Conservation (phyloP, 2,329 filamentous ascomycete genomes). For the Massarina eburnea region DNA sequence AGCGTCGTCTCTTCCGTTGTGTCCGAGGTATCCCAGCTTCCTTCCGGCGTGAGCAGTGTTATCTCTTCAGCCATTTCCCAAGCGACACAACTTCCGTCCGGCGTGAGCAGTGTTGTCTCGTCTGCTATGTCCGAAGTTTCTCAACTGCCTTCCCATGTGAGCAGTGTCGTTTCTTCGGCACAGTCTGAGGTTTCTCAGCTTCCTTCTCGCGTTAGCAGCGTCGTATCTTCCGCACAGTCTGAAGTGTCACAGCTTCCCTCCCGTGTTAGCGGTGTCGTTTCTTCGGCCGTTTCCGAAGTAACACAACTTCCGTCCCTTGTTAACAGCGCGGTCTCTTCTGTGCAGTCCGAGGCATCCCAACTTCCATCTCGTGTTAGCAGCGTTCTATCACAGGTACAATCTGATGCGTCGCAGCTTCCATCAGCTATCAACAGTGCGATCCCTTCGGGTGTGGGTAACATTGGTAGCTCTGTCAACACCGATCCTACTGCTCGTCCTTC, state of each 20-base stretch:
- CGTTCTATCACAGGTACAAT: constrained; percentile 3
- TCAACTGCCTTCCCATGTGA: not conserved
- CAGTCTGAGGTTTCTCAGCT: not conserved
- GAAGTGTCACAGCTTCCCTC: not conserved
- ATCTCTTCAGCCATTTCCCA: constrained; percentile 1
- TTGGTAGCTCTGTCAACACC: not conserved
- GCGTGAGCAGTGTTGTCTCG: not conserved
- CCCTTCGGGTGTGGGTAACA: constrained; percentile 1
- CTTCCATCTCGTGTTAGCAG: constrained; percentile 6
- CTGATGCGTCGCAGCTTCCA: constrained; percentile 1
- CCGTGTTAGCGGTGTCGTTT: constrained; percentile 2
- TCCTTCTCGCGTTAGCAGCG: constrained; percentile 1
- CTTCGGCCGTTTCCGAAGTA: constrained; percentile 2
- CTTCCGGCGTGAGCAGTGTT: constrained; percentile 3
- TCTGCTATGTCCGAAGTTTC: not conserved
- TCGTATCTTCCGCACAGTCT: not conserved
- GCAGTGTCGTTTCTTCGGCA: not conserved
- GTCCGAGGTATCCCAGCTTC: not conserved
- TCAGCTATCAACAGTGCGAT: constrained; percentile 5
- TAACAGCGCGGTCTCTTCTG: constrained; percentile 5
- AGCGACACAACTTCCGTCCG: not conserved
- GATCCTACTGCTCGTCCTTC: not conserved
- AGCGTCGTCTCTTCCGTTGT: not conserved
- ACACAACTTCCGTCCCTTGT: constrained; percentile 3
- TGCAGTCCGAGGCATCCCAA: constrained; percentile 1